Evolutionary conservation across 2,329 filamentous ascomycete genomes (phyloP), one percentile per base, ranked within the genome.

Genomic region (Cordyceps javanica): DNA sequence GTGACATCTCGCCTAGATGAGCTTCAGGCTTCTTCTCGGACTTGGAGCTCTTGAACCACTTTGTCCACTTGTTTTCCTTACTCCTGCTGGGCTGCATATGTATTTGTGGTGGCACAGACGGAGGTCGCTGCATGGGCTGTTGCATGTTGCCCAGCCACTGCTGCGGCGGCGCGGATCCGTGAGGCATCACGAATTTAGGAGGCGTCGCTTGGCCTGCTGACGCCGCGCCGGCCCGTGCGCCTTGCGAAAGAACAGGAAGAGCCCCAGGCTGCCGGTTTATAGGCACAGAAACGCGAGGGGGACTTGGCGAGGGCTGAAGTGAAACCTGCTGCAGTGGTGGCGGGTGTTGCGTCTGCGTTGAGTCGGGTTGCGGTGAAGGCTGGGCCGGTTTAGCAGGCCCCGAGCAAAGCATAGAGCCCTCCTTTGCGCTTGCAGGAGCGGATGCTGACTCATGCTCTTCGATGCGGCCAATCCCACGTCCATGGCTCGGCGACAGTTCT

Each of bases 31-130:
- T 25, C 8, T 52, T 55, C 3, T 60, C 52, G 16, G 59, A 51
- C 41, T 64, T 66, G 8, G 65, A 62, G 19, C 60, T 58, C 60
- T 67, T 67, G 61, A 68, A 68, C 67, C 66, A 67, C 28, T 65
- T 68, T n/a, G 64, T 60, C 66, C 67, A 68, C 34, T 61, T 65
- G 53, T 64, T 68, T 7, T 64, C 63, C 36, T 67, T 68, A 6
- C 63, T 64, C 36, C 61, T 63, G 16, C 28, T 42, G 6, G 58
- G 34, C 45, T 61, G 59, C n/a, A 61, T 45, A 5, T 64, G 65
- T 19, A 63, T 55, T 2, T 57, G 59, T 3, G 63, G 58, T 13
- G 64, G 62, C 30, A 61, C 60, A 3, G 60, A 60, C 1, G 59
- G 57, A 5, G 61, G 60, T 60, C 54, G 42, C 14, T 30, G 34